These are phyloP conservation scores for Truncatella angustata DNA, from an alignment of 2,329 filamentous ascomycete species.

Conservation along the genomic window DNA sequence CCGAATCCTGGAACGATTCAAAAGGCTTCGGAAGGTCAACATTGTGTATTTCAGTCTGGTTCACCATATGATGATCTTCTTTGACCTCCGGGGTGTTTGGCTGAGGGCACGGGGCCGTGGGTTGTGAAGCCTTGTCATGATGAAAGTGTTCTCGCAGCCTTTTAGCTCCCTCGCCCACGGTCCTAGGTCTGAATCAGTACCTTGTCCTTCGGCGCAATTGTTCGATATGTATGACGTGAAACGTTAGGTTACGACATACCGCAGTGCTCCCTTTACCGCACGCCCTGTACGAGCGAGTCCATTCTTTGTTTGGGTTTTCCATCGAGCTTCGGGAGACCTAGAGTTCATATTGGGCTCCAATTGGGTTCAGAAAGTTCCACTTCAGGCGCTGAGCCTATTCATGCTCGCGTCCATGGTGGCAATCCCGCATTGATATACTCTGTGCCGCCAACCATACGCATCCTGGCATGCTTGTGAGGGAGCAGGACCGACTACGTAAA, in stretches of 20 bases:
- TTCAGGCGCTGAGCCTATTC: background rate
- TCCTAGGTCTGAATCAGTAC: background rate
- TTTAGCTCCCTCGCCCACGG: background rate
- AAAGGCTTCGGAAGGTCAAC: too few relatives aligned
- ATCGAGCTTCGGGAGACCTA: background rate
- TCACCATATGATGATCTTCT: too few relatives aligned
- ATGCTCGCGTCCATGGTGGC: background rate
- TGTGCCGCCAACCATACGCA: too few relatives aligned
- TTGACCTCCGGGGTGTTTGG: too few relatives aligned
- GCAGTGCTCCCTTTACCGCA: background rate
- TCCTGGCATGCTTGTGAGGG: too few relatives aligned
- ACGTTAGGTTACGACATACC: background rate
- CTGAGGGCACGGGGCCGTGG: too few relatives aligned
- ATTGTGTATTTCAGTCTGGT: too few relatives aligned
- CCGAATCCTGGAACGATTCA: too few relatives aligned
- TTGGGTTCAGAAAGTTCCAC: background rate
- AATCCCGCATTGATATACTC: too few relatives aligned
- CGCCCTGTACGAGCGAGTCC: background rate
- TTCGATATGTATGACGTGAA: background rate
- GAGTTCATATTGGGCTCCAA: background rate
- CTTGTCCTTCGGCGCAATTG: background rate
- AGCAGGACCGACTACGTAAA: too few relatives aligned
- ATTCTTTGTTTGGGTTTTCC: background rate
- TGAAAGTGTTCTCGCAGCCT: too few relatives aligned
- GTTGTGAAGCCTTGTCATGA: too few relatives aligned